Base-by-base conservation (phyloP, 306 rosid genomes). In the Canavalia ensiformis region DNA sequence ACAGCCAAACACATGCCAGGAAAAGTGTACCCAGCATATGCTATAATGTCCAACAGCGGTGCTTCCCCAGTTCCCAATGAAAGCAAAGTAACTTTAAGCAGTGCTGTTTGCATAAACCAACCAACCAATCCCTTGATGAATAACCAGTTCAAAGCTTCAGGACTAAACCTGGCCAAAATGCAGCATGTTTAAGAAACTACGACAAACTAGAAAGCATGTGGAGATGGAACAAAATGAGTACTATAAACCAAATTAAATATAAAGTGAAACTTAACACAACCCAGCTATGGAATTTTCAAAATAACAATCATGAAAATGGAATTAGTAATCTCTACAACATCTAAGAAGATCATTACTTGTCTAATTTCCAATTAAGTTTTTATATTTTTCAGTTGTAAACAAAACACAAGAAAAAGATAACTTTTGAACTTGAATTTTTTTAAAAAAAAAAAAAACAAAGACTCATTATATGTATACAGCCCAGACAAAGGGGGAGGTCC, bases 91-190 rank as follows among this genome's bases (percentile, higher is more conserved):
- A 88, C 76, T 84, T 95, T 95, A 64, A 95, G 94, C 42, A 93
- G 87, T 30, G 84, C 8, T 6, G 89, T 92, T 95, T 95, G 99
- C 86, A 89, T 62, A 79, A 87, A 85, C 99, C 99, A 95, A 72
- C 98, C 99, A 8, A 95, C 91, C 76, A 95, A 86, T 70, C 97
- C 99, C 88, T 95, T 95, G 79, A 90, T 84, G 86, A 95, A 95
- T 89, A 95, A 78, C 94, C 93, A 95, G 86, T 91, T 95, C 84
- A 93, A 84, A 81, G 97, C 96, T 76, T 92, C 99, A 49, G 97
- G 99, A 83, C 96, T 88, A 89, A 95, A 95, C 88, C 99, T 93
- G 91, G 55, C 54, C 73, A 83, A 34, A 66, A 76, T 25, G 62
- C 25, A 66, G 30, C 52, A 73, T 35, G 39, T 31, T 76, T 66